A percentile compares a stretch with the other conserved stretches of the same genome.
Conservation (phyloP, 495 filamentous ascomycete species). For the Venustampulla echinocandica region DNA sequence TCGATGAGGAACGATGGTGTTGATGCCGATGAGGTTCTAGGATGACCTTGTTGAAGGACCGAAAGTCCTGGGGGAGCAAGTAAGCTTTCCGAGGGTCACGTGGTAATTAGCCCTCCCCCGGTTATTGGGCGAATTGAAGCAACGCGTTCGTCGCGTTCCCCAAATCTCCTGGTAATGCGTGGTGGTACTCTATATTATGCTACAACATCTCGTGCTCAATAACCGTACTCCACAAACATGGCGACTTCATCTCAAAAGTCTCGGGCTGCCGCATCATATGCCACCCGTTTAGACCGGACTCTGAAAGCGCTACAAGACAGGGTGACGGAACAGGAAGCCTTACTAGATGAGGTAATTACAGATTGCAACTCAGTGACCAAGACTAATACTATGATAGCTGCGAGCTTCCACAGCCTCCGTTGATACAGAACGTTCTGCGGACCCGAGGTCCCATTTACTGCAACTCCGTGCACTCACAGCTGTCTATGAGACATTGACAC, state of each 20-base stretch:
- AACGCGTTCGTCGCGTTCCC: too few relatives aligned
- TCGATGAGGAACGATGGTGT: too few relatives aligned
- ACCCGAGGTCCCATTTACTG: conserved; percentile 38
- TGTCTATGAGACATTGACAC: conserved; percentile 54
- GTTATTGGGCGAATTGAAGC: too few relatives aligned
- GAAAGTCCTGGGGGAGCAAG: too few relatives aligned
- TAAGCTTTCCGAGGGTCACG: too few relatives aligned
- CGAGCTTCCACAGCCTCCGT: conserved; percentile 28
- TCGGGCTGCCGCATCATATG: conserved; percentile 24
- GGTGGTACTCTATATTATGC: neutral
- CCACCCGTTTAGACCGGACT: conserved; percentile 53
- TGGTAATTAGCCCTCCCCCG: too few relatives aligned
- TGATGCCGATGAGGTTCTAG: too few relatives aligned
- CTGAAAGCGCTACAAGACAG: conserved; percentile 53
- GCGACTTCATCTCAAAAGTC: conserved; percentile 8
- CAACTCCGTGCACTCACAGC: conserved; percentile 51
- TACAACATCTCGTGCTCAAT: neutral
- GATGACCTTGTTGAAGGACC: too few relatives aligned
- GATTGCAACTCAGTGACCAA: neutral
- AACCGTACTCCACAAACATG: neutral
- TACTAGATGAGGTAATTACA: conserved; percentile 44
- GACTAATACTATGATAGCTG: conserved; percentile 29
- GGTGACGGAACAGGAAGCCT: conserved; percentile 56
- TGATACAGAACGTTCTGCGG: conserved; percentile 28
- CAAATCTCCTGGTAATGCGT: too few relatives aligned